Percentiles rank a stretch among this genome's conserved stretches.
Conservation (phyloP, 2,329 filamentous ascomycete species). For the Sclerotinia trifoliorum region DNA sequence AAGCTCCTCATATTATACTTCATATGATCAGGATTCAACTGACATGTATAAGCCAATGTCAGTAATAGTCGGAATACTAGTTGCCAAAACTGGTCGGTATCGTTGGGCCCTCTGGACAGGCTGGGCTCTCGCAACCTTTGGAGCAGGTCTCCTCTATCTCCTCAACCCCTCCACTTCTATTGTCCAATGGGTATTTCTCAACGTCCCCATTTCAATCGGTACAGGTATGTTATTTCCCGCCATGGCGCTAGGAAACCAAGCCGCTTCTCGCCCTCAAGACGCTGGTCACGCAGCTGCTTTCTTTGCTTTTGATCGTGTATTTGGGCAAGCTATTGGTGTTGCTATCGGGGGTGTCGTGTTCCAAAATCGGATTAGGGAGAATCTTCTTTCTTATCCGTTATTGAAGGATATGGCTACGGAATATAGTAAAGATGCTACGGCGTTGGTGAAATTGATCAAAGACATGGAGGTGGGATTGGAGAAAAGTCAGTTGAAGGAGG, state of each 20-base stretch:
- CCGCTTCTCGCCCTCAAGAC: conserved; percentile 54
- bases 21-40: conserved; percentile 45
- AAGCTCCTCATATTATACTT: conserved; percentile 11
- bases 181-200: conserved; percentile 58
- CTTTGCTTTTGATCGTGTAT: conserved; percentile 64
- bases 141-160: conserved; percentile 54
- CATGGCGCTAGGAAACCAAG: conserved; percentile 64
- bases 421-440: conserved; percentile 38
- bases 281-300: conserved; percentile 62
- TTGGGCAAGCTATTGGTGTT: conserved; percentile 65
- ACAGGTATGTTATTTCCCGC: conserved; percentile 64
- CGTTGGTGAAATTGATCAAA: conserved; percentile 35
- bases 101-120: conserved; percentile 55
- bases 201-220: conserved; percentile 58
- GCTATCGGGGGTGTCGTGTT: conserved; percentile 68
- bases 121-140: conserved; percentile 59
- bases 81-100: conserved; percentile 57
- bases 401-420: conserved; percentile 32
- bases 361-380: conserved; percentile 54
- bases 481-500: conserved; percentile 49
- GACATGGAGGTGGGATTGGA: conserved; percentile 37
- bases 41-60: conserved; percentile 54
- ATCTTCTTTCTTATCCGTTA: conserved; percentile 31
- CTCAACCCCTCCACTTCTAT: conserved; percentile 52
- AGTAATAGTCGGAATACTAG: conserved; percentile 53